A percentile compares a stretch with the other conserved stretches of the same genome.
These are phyloP conservation scores for Acacia acuminata DNA, from an alignment of 306 rosid genomes.

Conservation along the genomic window DNA sequence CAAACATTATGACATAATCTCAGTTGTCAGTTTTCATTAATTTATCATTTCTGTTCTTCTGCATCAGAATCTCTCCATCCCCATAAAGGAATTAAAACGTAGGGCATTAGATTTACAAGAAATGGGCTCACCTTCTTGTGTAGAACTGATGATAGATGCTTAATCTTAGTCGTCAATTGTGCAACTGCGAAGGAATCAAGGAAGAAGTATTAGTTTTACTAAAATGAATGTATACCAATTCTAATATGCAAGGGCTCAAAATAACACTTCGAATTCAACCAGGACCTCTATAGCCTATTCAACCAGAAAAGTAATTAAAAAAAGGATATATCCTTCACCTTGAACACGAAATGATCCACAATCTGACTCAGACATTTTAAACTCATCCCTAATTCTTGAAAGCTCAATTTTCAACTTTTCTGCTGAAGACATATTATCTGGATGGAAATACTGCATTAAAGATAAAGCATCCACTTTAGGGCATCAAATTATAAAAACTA, in stretches of 20 bases:
- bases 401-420: conserved; percentile 88
- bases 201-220: conserved; percentile 18
- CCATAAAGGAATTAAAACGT: neutral
- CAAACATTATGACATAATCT: neutral
- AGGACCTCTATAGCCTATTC: neutral
- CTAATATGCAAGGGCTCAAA: conserved; percentile 9
- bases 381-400: conserved; percentile 74
- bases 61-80: neutral
- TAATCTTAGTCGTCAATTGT: conserved; percentile 80
- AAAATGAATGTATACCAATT: conserved; percentile 6
- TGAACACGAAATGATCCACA: conserved; percentile 94
- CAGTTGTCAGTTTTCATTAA: neutral
- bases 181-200: conserved; percentile 68
- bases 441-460: conserved; percentile 79
- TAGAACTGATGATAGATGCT: conserved; percentile 73
- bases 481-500: conserved; percentile 10
- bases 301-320: conserved; percentile 10
- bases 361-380: conserved; percentile 94
- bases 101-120: neutral
- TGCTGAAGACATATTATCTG: conserved; percentile 86
- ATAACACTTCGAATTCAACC: conserved; percentile 2
- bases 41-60: neutral
- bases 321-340: conserved; percentile 49
- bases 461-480: conserved; percentile 27
- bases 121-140: conserved; percentile 81